A percentile compares a stretch with the other conserved stretches of the same genome.
These are phyloP conservation scores for Rutidosis leptorrhynchoides DNA, from an alignment of 129 eudicot species.

Conservation along the genomic window DNA sequence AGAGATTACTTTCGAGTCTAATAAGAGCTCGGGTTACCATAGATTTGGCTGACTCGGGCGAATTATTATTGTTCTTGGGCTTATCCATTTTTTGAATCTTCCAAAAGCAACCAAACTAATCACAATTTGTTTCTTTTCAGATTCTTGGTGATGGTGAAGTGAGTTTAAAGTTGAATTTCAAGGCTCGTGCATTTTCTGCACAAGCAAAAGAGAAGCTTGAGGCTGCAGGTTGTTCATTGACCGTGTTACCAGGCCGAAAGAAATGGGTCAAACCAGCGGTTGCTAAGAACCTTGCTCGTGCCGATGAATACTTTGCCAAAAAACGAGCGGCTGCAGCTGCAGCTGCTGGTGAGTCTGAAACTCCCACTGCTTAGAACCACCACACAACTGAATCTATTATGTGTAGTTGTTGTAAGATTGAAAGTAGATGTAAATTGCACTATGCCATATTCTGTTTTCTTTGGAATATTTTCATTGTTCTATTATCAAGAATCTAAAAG, in stretches of 20 bases:
- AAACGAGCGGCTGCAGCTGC: conserved; percentile 64
- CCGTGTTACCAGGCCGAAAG: conserved; percentile 77
- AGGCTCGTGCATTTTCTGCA: conserved; percentile 87
- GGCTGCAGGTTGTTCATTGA: conserved; percentile 77
- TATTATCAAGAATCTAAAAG: conserved; percentile 23
- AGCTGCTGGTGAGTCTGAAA: conserved; percentile 46
- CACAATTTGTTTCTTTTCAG: conserved; percentile 26
- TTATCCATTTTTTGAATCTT: background rate
- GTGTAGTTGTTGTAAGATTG: conserved; percentile 23
- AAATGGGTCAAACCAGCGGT: conserved; percentile 89
- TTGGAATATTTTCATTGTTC: conserved; percentile 19
- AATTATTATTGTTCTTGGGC: background rate
- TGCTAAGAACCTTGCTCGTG: conserved; percentile 73
- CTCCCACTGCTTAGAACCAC: conserved; percentile 42
- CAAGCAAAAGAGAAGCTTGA: conserved; percentile 88
- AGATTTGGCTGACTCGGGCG: background rate
- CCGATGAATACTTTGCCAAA: conserved; percentile 87
- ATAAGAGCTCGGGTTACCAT: background rate
- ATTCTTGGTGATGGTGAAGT: conserved; percentile 78
- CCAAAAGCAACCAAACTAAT: conserved; percentile 10
- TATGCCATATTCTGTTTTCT: conserved; percentile 26
- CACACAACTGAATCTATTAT: conserved; percentile 18
- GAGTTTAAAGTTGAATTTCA: conserved; percentile 64
- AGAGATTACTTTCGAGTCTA: background rate
- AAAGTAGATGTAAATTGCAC: conserved; percentile 43